Conservation (phyloP, 352 stramenopile genomes). For the Phytophthora foliorum region DNA sequence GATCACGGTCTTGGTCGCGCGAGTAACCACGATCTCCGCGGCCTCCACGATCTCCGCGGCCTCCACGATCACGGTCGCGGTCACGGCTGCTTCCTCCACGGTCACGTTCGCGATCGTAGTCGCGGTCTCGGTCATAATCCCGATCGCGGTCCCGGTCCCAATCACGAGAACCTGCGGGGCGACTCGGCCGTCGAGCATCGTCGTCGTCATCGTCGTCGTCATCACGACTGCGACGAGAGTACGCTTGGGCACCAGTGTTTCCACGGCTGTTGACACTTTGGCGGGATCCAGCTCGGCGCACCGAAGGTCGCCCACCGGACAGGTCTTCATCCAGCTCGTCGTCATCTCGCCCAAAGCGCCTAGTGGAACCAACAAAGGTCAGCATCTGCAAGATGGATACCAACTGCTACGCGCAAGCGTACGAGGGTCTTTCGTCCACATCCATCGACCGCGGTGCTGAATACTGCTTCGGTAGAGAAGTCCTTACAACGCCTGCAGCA, state of each 20-base stretch:
- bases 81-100: constrained; percentile 48
- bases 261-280: constrained; percentile 25
- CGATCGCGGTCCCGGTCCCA: constrained; percentile 46
- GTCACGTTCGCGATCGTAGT: constrained; percentile 41
- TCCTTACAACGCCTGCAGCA: constrained; percentile 71
- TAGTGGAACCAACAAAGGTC: constrained; percentile 19
- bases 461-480: constrained; percentile 81
- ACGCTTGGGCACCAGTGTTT: constrained; percentile 22
- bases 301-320: constrained; percentile 46
- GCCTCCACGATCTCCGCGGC: constrained; percentile 48
- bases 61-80: constrained; percentile 39
- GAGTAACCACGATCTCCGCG: constrained; percentile 47
- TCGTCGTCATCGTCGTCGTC: constrained; percentile 72
- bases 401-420: constrained; percentile 20
- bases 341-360: constrained; percentile 80
- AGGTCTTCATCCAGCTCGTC: constrained; percentile 71
- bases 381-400: neutral
- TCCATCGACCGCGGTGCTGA: constrained; percentile 77
- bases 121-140: constrained; percentile 41
- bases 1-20: constrained; percentile 41
- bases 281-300: constrained; percentile 32
- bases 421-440: constrained; percentile 87
- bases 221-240: constrained; percentile 43
- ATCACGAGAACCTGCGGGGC: constrained; percentile 41
- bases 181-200: constrained; percentile 40